Evolutionary conservation across 108 stramenopile species (phyloP).

Genomic region (Fragilariopsis cylindrus): DNA sequence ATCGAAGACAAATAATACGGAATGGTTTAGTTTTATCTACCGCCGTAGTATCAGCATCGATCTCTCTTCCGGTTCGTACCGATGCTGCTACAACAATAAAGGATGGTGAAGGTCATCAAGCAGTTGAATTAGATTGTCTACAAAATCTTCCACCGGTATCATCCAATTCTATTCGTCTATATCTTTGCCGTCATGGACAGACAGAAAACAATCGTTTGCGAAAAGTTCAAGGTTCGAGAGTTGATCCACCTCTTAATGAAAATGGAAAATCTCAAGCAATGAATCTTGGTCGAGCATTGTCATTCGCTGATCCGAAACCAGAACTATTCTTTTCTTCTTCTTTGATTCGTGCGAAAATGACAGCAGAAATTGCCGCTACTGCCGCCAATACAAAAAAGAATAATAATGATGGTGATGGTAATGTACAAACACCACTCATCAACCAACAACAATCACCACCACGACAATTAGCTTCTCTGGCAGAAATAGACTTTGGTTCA

Average conservation of each 20-base stretch:
- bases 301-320: constrained; percentile 38
- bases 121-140: constrained; percentile 53
- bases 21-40: background rate
- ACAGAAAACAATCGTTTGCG: constrained; percentile 80
- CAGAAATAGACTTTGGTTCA: constrained; percentile 79
- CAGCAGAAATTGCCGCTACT: constrained; percentile 47
- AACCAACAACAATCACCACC: background rate
- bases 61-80: constrained; percentile 4
- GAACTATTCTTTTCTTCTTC: constrained; percentile 47
- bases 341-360: constrained; percentile 58
- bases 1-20: background rate
- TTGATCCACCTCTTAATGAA: constrained; percentile 62
- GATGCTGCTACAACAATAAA: constrained; percentile 17
- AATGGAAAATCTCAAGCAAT: constrained; percentile 50
- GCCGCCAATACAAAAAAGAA: constrained; percentile 10
- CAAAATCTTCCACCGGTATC: constrained; percentile 68
- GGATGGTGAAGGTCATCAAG: background rate
- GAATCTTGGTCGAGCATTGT: constrained; percentile 50
- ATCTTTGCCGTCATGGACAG: constrained; percentile 83
- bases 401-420: background rate
- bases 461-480: constrained; percentile 37
- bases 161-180: constrained; percentile 54
- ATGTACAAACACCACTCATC: background rate
- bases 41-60: background rate
- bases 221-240: constrained; percentile 70